phyloP scores from a whole-genome alignment of 164 flowering plant genomes.

The Saururus chinensis region DNA sequence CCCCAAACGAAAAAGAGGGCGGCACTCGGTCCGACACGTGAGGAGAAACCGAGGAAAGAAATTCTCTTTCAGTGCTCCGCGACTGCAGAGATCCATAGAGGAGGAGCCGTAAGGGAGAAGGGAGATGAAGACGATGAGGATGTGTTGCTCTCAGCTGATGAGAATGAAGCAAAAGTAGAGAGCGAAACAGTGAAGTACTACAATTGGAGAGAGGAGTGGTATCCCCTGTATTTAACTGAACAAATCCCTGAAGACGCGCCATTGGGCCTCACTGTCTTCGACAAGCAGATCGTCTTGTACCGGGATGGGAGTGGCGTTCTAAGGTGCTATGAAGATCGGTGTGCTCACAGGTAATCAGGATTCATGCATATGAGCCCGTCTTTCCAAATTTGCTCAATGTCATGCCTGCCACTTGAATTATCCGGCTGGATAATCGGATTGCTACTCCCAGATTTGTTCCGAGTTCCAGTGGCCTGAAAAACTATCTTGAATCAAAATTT shows the following conservation, averaged over 20 bases:
- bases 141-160: conserved; percentile 22
- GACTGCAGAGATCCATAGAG: conserved; percentile 18
- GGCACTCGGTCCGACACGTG: background rate
- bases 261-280: conserved; percentile 76
- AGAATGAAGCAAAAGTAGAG: conserved; percentile 22
- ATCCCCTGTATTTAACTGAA: conserved; percentile 72
- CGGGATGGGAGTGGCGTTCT: conserved; percentile 57
- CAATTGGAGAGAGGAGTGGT: conserved; percentile 95
- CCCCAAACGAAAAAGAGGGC: conserved; percentile 1
- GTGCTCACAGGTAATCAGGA: conserved; percentile 68
- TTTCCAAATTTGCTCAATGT: too few species aligned
- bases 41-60: conserved; percentile 6
- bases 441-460: too few species aligned
- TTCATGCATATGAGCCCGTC: too few species aligned
- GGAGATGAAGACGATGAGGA: conserved; percentile 16
- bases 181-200: conserved; percentile 44
- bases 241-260: conserved; percentile 90
- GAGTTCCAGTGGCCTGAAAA: too few species aligned
- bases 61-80: conserved; percentile 15
- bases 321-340: conserved; percentile 71
- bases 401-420: too few species aligned
- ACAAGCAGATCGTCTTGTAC: conserved; percentile 69
- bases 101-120: conserved; percentile 8
- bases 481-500: too few species aligned
- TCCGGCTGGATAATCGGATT: too few species aligned